Evolutionary conservation across 2,329 filamentous ascomycete genomes (phyloP), one percentile per base, ranked within the genome.

Genomic region (Curvularia verruculosa): DNA sequence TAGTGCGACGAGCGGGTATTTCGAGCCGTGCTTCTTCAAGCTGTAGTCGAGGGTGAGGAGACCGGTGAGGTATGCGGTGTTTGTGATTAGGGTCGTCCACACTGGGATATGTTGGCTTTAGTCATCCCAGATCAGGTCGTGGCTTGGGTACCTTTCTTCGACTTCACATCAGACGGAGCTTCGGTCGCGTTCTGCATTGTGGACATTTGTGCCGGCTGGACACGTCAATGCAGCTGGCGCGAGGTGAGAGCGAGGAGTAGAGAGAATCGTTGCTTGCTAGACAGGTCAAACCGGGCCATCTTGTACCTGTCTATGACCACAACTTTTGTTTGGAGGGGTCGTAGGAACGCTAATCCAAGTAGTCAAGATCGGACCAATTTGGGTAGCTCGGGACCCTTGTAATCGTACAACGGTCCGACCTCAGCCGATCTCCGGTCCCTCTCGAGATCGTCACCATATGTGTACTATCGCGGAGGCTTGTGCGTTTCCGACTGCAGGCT

Each of bases 71-170:
- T 96, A 96, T 68, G 84, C 83, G 47, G 86, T 87, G 78, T 95
- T 96, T 58, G 92, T 96, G 73, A 96, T 92, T 65, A 96, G 83
- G 10, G 88, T 90, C 26, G 90, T 91, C 91, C 91, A 96, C 73
- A 95, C 91, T 91, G 49, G 31, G 6, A 23, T n/a, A 15, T 28
- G 49, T 58, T 8, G 54, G 40, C 19, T 36, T 19, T 3, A 26
- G 8, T 9, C 18, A 52, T 54, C 47, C 44, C 37, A 52, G 39
- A 47, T 48, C 46, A 31, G 49, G 49, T 31, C 18, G 55, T 24
- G 7, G n/a, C 19, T 28, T 21, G 3, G n/a, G 37, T 56, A 71
- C 78, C 78, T 74, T 74, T 78, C 61, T 74, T 78, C 18, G 76
- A 73, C 31, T 71, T 61, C 8, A 75, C 68, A 4, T 65, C 69